Percentiles rank a stretch among this genome's conserved stretches.
These are phyloP conservation scores for Phaffia australis DNA, from an alignment of 768 basidiomycete species.

Conservation along the genomic window DNA sequence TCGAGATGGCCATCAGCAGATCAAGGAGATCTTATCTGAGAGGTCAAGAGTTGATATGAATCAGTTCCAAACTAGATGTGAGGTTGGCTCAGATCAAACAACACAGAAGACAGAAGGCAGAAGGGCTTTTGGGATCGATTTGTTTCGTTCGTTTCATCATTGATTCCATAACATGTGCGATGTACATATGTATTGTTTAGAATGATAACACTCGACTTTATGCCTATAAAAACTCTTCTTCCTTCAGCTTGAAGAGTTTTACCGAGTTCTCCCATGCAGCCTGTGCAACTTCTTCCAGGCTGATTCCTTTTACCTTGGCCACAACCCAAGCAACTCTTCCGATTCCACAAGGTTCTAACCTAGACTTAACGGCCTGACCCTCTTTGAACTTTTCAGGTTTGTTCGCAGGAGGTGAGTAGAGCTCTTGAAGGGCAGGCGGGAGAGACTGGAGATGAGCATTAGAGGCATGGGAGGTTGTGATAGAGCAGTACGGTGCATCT, in stretches of 20 bases:
- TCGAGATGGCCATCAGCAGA: no score
- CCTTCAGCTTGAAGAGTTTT: slow-evolving; percentile 49
- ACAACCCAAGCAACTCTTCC: slow-evolving; percentile 67
- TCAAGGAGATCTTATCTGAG: no score
- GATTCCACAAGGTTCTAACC: slow-evolving; percentile 60
- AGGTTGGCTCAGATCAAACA: no score
- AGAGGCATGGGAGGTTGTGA: slow-evolving; percentile 57
- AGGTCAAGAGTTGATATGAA: no score
- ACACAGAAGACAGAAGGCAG: no score
- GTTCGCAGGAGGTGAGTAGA: slow-evolving; percentile 48
- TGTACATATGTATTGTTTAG: no score
- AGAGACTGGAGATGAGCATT: slow-evolving; percentile 45
- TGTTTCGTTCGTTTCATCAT: no score
- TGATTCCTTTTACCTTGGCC: slow-evolving; percentile 41
- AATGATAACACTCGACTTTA: background rate
- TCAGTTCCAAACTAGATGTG: no score
- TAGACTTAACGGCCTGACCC: slow-evolving; percentile 59
- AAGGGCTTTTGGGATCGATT: no score
- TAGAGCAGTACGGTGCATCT: slow-evolving; percentile 52
- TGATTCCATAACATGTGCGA: no score
- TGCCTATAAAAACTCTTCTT: slow-evolving; percentile 25
- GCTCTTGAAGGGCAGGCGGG: slow-evolving; percentile 42
- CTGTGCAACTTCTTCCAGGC: slow-evolving; percentile 50
- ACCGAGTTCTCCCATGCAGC: slow-evolving; percentile 56
- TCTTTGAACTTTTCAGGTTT: slow-evolving; percentile 51